These are phyloP conservation scores for Pseudogymnoascus sp. DNA, from an alignment of 2,329 filamentous ascomycete species.

Conservation along the genomic window DNA sequence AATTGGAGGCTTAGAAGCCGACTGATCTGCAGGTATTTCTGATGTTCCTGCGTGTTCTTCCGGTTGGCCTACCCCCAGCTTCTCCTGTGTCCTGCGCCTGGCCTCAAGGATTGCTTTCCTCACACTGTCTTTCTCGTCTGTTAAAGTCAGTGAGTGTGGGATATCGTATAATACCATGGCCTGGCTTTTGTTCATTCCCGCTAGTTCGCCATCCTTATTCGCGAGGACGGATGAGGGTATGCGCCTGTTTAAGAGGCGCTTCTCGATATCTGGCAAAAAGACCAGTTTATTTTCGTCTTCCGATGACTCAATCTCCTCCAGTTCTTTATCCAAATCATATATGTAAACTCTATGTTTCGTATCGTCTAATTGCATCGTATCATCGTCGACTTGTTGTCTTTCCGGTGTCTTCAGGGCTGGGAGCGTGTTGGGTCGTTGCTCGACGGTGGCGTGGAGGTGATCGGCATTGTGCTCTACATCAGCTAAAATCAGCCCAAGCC, in stretches of 20 bases:
- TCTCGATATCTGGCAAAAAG: slow-evolving; percentile 80
- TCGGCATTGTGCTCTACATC: slow-evolving; percentile 51
- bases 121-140: slow-evolving; percentile 68
- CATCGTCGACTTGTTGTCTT: slow-evolving; percentile 33
- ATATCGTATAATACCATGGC: slow-evolving; percentile 80
- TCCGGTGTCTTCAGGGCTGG: slow-evolving; percentile 1
- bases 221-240: slow-evolving; percentile 54
- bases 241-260: slow-evolving; percentile 66
- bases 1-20: background rate
- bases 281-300: slow-evolving; percentile 57
- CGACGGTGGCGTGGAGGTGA: slow-evolving; percentile 60
- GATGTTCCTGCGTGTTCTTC: background rate
- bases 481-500: slow-evolving; percentile 5
- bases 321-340: slow-evolving; percentile 80
- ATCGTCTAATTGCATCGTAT: slow-evolving; percentile 79
- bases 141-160: slow-evolving; percentile 67
- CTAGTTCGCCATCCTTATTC: slow-evolving; percentile 46
- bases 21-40: background rate
- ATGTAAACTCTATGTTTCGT: slow-evolving; percentile 82
- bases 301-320: slow-evolving; percentile 58
- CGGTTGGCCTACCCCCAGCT: slow-evolving; percentile 24
- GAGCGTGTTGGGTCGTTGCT: slow-evolving; percentile 33
- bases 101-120: slow-evolving; percentile 78
- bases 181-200: slow-evolving; percentile 40
- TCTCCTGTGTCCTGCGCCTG: slow-evolving; percentile 58